Conservation (phyloP, 805 yeast species). For the Tetrapisispora taiwanensis region DNA sequence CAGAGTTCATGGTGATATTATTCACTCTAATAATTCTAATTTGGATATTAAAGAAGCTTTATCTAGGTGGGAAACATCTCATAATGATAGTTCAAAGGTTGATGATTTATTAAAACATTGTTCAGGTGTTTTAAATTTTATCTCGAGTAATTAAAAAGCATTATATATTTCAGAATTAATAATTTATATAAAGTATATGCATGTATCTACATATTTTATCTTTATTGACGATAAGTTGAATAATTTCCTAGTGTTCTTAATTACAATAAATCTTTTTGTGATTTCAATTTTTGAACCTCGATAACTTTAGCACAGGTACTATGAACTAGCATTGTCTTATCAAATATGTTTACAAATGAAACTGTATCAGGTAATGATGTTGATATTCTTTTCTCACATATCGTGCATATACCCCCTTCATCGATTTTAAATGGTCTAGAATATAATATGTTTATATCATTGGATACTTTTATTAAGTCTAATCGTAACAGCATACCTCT, state of each 20-base stretch:
- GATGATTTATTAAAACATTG: constrained; percentile 70
- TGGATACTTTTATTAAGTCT: constrained; percentile 39
- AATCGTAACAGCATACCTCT: constrained; percentile 44
- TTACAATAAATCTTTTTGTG: not conserved
- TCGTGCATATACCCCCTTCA: constrained; percentile 41
- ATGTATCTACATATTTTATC: no score
- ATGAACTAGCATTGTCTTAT: constrained; percentile 16
- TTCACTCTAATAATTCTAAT: constrained; percentile 34
- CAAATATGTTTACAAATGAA: constrained; percentile 10
- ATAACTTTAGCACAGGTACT: constrained; percentile 18
- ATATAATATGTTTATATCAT: constrained; percentile 32
- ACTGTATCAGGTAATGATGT: constrained; percentile 14
- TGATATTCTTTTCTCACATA: constrained; percentile 40
- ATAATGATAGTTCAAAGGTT: constrained; percentile 38
- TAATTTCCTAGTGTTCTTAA: not conserved
- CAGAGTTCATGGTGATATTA: constrained; percentile 73
- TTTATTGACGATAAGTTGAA: no score
- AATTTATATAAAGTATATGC: no score
- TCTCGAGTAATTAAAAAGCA: constrained; percentile 27
- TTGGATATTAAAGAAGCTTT: constrained; percentile 38
- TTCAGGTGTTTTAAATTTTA: constrained; percentile 62
- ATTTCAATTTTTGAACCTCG: not conserved
- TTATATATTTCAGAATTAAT: not conserved
- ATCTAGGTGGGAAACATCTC: constrained; percentile 38
- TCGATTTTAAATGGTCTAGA: constrained; percentile 32